Conservation (phyloP, 2,329 filamentous ascomycete genomes). For the Fusarium foetens region DNA sequence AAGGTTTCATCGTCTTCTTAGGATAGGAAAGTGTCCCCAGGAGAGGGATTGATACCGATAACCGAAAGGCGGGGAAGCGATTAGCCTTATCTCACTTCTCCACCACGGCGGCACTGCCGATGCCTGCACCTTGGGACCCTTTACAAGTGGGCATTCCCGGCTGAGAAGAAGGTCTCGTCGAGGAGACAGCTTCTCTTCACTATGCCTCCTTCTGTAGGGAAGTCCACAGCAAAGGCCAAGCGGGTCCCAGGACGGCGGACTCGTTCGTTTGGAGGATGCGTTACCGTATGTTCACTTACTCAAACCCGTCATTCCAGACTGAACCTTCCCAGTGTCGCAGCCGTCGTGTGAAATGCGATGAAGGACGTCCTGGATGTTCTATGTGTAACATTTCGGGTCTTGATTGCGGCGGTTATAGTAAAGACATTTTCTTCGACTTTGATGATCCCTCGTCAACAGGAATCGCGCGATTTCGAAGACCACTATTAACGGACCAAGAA, state of each 20-base stretch:
- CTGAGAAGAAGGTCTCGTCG: slow-evolving; percentile 3
- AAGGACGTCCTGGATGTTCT: slow-evolving; percentile 19
- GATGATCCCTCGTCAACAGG: not conserved
- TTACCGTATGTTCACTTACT: slow-evolving; percentile 2
- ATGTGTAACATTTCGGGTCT: slow-evolving; percentile 17
- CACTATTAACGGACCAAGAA: slow-evolving; percentile 20
- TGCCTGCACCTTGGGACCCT: not conserved
- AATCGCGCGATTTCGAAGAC: slow-evolving; percentile 15
- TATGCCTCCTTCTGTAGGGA: slow-evolving; percentile 1
- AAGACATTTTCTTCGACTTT: slow-evolving; percentile 32
- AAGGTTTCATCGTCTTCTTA: too few species aligned
- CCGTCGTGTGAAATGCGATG: slow-evolving; percentile 35
- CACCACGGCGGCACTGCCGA: not conserved
- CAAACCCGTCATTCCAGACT: not conserved
- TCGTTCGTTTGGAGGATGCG: slow-evolving; percentile 31
- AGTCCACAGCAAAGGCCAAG: not conserved
- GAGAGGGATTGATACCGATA: not conserved
- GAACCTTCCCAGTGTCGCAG: slow-evolving; percentile 14
- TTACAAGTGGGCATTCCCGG: not conserved
- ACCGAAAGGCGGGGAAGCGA: slow-evolving; percentile 13
- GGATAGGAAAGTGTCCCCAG: slow-evolving; percentile 29
- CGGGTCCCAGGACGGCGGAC: not conserved
- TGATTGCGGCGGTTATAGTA: slow-evolving; percentile 27
- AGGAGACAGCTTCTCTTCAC: not conserved
- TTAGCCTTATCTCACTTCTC: slow-evolving; percentile 5